These are phyloP conservation scores for Tylopilus sp. DNA, from an alignment of 768 basidiomycete genomes.

Conservation along the genomic window DNA sequence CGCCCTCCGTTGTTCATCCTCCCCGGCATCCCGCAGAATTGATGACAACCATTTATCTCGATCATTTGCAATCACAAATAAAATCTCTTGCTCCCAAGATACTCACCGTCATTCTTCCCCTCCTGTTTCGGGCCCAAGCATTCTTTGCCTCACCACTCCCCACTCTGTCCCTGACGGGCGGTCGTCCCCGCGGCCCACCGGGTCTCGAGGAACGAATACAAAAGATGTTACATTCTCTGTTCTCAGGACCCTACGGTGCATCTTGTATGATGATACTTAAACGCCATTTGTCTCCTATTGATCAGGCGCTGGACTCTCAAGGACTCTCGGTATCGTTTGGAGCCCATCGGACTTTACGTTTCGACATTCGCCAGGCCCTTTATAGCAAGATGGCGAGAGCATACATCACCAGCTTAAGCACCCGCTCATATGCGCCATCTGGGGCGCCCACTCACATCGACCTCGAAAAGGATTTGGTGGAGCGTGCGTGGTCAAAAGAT, in stretches of 20 bases:
- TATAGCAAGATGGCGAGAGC: constrained; percentile 61
- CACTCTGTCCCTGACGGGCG: constrained; percentile 52
- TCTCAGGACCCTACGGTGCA: constrained; percentile 63
- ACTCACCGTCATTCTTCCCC: constrained; percentile 57
- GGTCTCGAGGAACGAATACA: constrained; percentile 54
- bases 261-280: constrained; percentile 63
- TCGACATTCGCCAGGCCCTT: constrained; percentile 60
- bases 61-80: constrained; percentile 57
- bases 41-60: constrained; percentile 59
- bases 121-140: constrained; percentile 69
- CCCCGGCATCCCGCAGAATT: constrained; percentile 58
- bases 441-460: constrained; percentile 59
- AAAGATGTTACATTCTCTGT: constrained; percentile 52
- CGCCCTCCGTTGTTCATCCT: constrained; percentile 29
- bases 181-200: constrained; percentile 30
- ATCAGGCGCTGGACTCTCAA: constrained; percentile 23
- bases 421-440: constrained; percentile 52
- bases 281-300: constrained; percentile 46
- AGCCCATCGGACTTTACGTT: constrained; percentile 59
- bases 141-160: constrained; percentile 66
- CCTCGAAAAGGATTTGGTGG: constrained; percentile 62
- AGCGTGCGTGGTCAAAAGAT: constrained; percentile 70
- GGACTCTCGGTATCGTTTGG: constrained; percentile 46
- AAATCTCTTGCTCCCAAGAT: constrained; percentile 55
- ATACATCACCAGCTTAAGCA: constrained; percentile 54